Conservation (phyloP, 2,329 filamentous ascomycete species). For the Triangularia verruculosa region DNA sequence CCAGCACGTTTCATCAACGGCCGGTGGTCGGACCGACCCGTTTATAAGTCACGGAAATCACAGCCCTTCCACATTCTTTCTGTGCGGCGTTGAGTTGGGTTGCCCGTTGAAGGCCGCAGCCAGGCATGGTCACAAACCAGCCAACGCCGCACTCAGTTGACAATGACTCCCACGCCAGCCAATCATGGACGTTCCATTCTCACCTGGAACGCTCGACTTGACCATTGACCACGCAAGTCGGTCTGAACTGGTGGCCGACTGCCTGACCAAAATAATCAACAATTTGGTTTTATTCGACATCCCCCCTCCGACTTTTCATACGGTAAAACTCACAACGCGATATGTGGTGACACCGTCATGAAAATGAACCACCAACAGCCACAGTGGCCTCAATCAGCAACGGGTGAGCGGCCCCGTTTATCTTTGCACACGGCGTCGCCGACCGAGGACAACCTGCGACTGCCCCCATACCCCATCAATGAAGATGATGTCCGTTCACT, state of each 20-base stretch:
- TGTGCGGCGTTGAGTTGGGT: neutral
- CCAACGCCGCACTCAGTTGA: neutral
- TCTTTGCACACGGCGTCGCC: neutral
- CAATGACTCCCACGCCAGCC: neutral
- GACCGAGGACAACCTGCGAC: neutral
- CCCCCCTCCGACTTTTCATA: too few species aligned
- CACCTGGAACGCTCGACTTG: neutral
- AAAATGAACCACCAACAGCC: neutral
- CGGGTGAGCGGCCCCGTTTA: neutral
- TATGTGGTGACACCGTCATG: neutral
- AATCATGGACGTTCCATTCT: neutral
- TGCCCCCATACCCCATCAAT: conserved; percentile 2
- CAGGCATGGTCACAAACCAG: neutral
- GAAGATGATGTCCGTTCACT: neutral
- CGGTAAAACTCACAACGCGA: too few species aligned
- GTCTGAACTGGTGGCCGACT: neutral
- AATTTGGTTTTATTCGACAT: neutral
- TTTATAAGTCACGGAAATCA: neutral
- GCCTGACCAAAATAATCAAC: neutral
- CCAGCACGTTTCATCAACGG: neutral
- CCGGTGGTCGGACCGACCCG: neutral
- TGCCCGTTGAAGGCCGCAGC: neutral
- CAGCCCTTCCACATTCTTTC: neutral
- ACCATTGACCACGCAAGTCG: neutral
- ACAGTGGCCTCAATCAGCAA: conserved; percentile 1